Base-by-base conservation (phyloP, 257 asterid genomes). In the Euphrasia confusa region DNA sequence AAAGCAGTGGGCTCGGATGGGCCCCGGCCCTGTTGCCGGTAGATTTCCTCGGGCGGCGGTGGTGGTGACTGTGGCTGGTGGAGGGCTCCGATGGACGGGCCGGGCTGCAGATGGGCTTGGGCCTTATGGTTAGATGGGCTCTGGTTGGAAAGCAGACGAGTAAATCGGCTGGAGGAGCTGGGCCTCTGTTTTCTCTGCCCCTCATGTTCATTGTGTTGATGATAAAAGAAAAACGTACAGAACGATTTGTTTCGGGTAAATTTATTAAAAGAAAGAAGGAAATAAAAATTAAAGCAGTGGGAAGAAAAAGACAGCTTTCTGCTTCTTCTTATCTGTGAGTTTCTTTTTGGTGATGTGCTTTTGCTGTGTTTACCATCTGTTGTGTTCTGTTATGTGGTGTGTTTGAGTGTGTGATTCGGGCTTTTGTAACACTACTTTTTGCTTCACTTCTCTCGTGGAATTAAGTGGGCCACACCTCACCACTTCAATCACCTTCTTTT, bases 71-170 rank as follows among this genome's bases (percentile, higher is more conserved):
- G 61, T 73, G 84, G 76, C 73, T 78, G 4, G 74, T 64, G 64
- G 18, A 47, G 15, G 73, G 54, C 1, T 80, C 84, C 1, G 77
- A 69, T 11, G 79, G 79, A 64, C 88, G 68, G 17, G 82, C 84
- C 0, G 95, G 93, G 69, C 96, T 88, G 70, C 92, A 81, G 24
- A 86, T 73, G 11, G 85, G 82, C 73, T 84, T 89, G 0, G 96
- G 96, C 95, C 82, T 78, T 54, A 86, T 71, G 2, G 77, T 77
- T 14, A 85, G 58, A 60, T 80, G 95, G 15, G 88, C 82, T 73
- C 93, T 80, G 9, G 96, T 42, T 6, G 97, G 97, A 72, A 89
- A 86, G 66, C 97, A 86, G 0, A 86, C 90, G 54, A 89, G 75
- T 14, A 89, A 81, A 74, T 89, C 97, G 13, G 90, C 69, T 12